Conservation (phyloP, 805 yeast species). For the Kluyveromyces dobzhanskii region DNA sequence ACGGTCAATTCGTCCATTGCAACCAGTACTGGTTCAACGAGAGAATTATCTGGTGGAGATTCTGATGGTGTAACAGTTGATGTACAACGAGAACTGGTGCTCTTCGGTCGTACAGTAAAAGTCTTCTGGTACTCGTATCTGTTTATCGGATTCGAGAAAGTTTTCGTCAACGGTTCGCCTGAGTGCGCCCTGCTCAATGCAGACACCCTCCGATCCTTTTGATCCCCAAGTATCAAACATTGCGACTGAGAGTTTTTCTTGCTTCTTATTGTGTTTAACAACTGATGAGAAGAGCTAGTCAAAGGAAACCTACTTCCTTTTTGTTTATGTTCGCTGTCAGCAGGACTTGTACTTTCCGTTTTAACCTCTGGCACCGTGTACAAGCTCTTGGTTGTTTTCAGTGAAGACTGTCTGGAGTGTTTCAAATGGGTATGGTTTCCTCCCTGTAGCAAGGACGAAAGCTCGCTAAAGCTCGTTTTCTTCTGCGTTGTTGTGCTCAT, state of each 20-base stretch:
- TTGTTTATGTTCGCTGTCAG: background rate
- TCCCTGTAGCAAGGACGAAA: constrained; percentile 7
- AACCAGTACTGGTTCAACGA: background rate
- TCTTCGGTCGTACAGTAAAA: constrained; percentile 11
- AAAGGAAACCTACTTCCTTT: background rate
- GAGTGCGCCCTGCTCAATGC: background rate
- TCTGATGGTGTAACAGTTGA: constrained; percentile 1
- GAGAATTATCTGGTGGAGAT: background rate
- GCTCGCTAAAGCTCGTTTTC: constrained; percentile 4
- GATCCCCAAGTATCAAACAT: background rate
- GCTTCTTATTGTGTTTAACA: background rate
- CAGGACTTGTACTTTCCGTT: background rate
- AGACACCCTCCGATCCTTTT: background rate
- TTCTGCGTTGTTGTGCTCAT: background rate
- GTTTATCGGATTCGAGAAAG: constrained; percentile 12
- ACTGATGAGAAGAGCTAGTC: constrained; percentile 1
- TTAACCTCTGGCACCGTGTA: constrained; percentile 10
- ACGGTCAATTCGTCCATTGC: constrained; percentile 1
- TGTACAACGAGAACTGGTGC: constrained; percentile 9
- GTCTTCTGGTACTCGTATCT: constrained; percentile 15
- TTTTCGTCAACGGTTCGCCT: constrained; percentile 2
- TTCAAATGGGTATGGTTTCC: constrained; percentile 3
- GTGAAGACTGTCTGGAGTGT: constrained; percentile 7
- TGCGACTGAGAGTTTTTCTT: constrained; percentile 1
- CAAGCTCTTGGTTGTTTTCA: constrained; percentile 6